These are phyloP conservation scores for Rhodotorula sp. DNA, from an alignment of 1,284 basidiomycete species.

Conservation along the genomic window DNA sequence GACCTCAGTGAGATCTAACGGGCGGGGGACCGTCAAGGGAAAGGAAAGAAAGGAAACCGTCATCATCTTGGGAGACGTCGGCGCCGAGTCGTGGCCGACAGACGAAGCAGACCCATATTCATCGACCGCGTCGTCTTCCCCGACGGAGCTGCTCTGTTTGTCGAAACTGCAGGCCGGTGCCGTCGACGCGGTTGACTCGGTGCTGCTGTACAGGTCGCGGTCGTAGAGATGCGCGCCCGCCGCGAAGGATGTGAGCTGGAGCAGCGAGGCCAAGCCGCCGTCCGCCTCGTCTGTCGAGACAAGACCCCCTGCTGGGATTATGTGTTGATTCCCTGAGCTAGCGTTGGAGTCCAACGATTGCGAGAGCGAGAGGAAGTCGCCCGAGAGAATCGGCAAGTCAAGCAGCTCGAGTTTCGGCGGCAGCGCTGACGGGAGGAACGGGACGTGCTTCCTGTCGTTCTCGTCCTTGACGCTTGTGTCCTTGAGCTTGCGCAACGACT, in stretches of 20 bases:
- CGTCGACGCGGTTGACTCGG: background rate
- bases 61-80: too few species aligned
- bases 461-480: background rate
- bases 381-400: too few species aligned
- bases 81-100: too few species aligned
- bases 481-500: background rate
- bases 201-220: background rate
- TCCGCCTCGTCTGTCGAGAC: background rate
- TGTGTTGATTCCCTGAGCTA: too few species aligned
- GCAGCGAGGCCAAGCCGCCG: background rate
- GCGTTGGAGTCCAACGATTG: too few species aligned
- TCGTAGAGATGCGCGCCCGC: conserved; percentile 1
- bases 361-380: background rate
- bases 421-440: background rate
- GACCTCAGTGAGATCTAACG: too few species aligned
- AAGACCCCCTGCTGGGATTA: background rate
- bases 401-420: background rate
- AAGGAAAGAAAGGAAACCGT: too few species aligned
- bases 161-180: background rate
- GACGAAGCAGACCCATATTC: too few species aligned
- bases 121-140: background rate
- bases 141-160: background rate
- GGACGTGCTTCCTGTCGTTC: background rate
- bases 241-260: conserved; percentile 5
- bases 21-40: too few species aligned